Conservation (phyloP, 2,329 filamentous ascomycete species). For the Tolypocladium inflatum region DNA sequence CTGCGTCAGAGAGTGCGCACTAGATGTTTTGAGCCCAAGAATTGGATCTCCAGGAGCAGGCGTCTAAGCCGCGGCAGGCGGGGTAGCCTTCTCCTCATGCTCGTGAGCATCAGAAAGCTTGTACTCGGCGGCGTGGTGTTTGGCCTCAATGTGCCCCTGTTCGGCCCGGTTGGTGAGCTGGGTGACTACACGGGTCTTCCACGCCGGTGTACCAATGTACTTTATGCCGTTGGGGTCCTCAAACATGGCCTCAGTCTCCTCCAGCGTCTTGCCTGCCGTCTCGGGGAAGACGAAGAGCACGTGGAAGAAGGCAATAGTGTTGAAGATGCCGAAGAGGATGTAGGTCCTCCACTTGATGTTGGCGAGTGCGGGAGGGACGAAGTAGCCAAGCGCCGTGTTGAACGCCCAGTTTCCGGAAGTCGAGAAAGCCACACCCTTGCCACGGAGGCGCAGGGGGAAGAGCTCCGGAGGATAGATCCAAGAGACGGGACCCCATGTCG, state of each 20-base stretch:
- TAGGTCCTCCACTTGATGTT: constrained; percentile 41
- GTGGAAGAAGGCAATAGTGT: constrained; percentile 38
- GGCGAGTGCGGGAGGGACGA: constrained; percentile 25
- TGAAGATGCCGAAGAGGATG: constrained; percentile 43
- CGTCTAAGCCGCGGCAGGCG: not conserved
- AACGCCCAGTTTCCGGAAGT: constrained; percentile 36
- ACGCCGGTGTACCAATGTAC: constrained; percentile 21
- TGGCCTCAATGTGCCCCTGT: constrained; percentile 16
- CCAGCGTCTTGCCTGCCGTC: constrained; percentile 44
- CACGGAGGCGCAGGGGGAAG: constrained; percentile 36
- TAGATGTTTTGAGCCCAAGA: not conserved
- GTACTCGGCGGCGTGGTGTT: constrained; percentile 8
- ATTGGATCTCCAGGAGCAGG: not conserved
- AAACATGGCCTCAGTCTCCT: constrained; percentile 42
- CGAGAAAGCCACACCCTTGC: constrained; percentile 42
- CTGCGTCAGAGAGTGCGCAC: not conserved
- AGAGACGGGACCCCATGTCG: constrained; percentile 39
- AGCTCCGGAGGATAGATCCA: constrained; percentile 52
- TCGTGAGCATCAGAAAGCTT: constrained; percentile 9
- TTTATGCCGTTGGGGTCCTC: constrained; percentile 23
- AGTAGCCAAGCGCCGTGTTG: constrained; percentile 29
- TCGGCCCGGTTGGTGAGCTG: constrained; percentile 10
- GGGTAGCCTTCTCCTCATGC: constrained; percentile 5
- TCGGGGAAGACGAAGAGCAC: constrained; percentile 48
- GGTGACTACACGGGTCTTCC: constrained; percentile 18